Base-by-base conservation (phyloP, 2,329 filamentous ascomycete species). In the Colletotrichum limetticola region DNA sequence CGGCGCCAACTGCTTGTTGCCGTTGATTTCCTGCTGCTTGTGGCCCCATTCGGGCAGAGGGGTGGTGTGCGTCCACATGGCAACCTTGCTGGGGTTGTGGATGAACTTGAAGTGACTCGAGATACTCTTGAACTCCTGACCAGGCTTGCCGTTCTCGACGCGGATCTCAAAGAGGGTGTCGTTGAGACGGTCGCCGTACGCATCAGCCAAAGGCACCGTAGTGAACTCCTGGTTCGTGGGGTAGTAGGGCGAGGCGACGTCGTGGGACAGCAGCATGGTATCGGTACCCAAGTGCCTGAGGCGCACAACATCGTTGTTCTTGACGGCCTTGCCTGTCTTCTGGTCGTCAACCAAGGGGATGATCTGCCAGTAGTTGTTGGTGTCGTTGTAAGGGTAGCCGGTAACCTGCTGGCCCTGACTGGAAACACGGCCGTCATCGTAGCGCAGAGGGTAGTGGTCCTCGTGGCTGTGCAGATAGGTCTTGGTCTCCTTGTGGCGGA, bases 191-290 rank as follows among this genome's bases (percentile, higher is more conserved):
- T 90, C 87, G 42, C 91, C 93, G 70, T 91, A 88, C 3, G 93
- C 95, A 46, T 96, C 90, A 53, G 94, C 93, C 1, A 89, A 78
- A 14, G 91, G 83, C 7, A 95, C 92, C 16, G 95, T 95, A 19
- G 97, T 98, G 81, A 99, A 99, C 82, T 99, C 97, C 83, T 99
- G 97, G 88, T 99, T 99, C 74, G 97, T 99, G 5, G 97, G 96
- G 83, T 92, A 97, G 85, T 92, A 98, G 32, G 97, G 97, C 65
- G 97, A 99, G 24, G 97, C 97, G 75, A 99, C 97, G 83, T 99
- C 97, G 83, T 99, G 97, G 4, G 95, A 97, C 68, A 99, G 86
- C 28, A 99, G 92, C 76, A 95, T 88, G 55, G 92, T 94, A 81
- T 98, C 91, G 5, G 97, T 99, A 58, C 92, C 92, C 57, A 97